phyloP scores from a whole-genome alignment of 2,329 filamentous ascomycete genomes.

The Exophiala calicioides region DNA sequence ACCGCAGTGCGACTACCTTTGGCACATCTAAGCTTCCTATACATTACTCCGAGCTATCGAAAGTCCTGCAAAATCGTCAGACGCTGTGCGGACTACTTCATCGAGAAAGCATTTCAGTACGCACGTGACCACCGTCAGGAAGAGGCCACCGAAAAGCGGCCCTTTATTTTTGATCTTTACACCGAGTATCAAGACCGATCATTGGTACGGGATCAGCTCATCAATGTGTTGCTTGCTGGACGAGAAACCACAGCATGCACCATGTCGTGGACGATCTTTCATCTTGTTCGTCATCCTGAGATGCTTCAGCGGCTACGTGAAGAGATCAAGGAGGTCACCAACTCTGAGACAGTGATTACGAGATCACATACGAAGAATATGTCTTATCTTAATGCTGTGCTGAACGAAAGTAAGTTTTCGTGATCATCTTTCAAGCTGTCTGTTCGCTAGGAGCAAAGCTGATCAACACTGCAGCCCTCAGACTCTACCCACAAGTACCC shows the following conservation, averaged over 20 bases:
- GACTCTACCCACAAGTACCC: constrained; percentile 37
- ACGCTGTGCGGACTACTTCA: constrained; percentile 11
- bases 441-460: too few relatives aligned
- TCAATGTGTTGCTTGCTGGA: constrained; percentile 28
- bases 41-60: constrained; percentile 38
- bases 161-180: constrained; percentile 20
- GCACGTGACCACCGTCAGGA: too few relatives aligned
- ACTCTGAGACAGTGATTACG: constrained; percentile 9
- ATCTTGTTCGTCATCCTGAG: constrained; percentile 49
- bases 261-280: constrained; percentile 34
- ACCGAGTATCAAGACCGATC: constrained; percentile 3
- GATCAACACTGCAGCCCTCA: too few relatives aligned
- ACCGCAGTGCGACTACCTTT: constrained; percentile 43
- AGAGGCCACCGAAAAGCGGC: constrained; percentile 2
- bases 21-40: constrained; percentile 48
- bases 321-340: constrained; percentile 23
- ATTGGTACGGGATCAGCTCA: constrained; percentile 15
- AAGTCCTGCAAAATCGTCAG: constrained; percentile 12
- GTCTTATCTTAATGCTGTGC: constrained; percentile 52
- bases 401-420: too few relatives aligned
- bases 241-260: constrained; percentile 35
- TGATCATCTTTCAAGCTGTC: too few relatives aligned
- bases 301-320: constrained; percentile 41
- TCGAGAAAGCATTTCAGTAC: constrained; percentile 18
- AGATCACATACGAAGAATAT: constrained; percentile 38